A percentile compares a stretch with the other conserved stretches of the same genome.
Evolutionary conservation across 1,139 yeast genomes (phyloP).

Genomic region (Sugiyamaella grinbergsii): DNA sequence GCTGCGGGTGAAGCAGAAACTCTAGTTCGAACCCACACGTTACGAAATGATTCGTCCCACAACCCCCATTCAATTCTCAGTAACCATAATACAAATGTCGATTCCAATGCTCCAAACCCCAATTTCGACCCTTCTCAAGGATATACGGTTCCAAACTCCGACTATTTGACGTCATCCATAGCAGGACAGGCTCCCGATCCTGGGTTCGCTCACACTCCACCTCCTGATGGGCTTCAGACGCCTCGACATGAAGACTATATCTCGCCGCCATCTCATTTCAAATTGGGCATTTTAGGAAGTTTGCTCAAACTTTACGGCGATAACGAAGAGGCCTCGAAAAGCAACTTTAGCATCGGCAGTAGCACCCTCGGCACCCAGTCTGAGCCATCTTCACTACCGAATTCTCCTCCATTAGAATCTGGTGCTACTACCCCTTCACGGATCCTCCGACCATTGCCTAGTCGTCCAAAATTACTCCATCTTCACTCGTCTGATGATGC

Average conservation of each 20-base stretch:
- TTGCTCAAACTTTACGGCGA: conserved; percentile 64
- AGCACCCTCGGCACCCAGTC: conserved; percentile 15
- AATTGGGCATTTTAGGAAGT: conserved; percentile 82
- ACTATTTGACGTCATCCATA: conserved; percentile 18
- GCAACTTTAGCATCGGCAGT: conserved; percentile 10
- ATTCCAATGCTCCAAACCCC: not conserved
- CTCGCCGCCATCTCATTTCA: conserved; percentile 72
- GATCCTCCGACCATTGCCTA: not conserved
- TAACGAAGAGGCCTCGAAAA: conserved; percentile 36
- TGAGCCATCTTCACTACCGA: conserved; percentile 12
- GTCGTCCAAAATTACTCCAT: conserved; percentile 22
- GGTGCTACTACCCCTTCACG: conserved; percentile 19
- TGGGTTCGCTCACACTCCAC: conserved; percentile 20
- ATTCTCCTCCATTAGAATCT: conserved; percentile 18
- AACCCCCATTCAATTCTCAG: not conserved
- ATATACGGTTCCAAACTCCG: conserved; percentile 28
- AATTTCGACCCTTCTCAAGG: conserved; percentile 18
- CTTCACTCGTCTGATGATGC: conserved; percentile 21
- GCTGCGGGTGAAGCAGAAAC: conserved; percentile 32
- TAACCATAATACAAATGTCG: not conserved
- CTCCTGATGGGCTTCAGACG: conserved; percentile 29
- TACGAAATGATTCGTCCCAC: conserved; percentile 5
- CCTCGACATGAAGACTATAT: conserved; percentile 51
- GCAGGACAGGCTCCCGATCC: conserved; percentile 15
- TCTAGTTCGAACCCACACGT: conserved; percentile 34